These are phyloP conservation scores for Naumovozyma castellii DNA, from an alignment of 805 yeast species.

Conservation along the genomic window DNA sequence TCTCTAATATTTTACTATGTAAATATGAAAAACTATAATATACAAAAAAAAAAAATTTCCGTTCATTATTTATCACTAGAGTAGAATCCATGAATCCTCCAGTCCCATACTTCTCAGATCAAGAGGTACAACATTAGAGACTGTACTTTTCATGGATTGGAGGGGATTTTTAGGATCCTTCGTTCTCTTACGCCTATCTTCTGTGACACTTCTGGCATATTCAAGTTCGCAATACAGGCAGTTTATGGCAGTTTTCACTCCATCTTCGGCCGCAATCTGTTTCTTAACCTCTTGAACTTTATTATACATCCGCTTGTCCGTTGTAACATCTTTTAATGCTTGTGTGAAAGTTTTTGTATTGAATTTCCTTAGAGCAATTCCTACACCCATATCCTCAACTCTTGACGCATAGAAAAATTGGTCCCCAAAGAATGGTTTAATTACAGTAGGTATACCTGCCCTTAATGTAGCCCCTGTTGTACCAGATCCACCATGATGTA, in stretches of 20 bases:
- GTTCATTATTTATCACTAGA: too few relatives aligned
- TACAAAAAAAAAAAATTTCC: too few relatives aligned
- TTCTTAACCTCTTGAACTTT: slow-evolving; percentile 58
- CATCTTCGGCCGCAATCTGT: slow-evolving; percentile 62
- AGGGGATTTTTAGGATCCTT: slow-evolving; percentile 6
- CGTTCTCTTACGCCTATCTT: slow-evolving; percentile 33
- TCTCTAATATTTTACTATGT: too few relatives aligned
- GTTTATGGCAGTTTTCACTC: slow-evolving; percentile 68
- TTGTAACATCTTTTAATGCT: slow-evolving; percentile 62
- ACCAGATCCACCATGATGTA: slow-evolving; percentile 96
- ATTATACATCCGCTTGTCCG: slow-evolving; percentile 54
- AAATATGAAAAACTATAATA: too few relatives aligned
- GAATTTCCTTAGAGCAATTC: slow-evolving; percentile 59
- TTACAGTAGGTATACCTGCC: slow-evolving; percentile 79
- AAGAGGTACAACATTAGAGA: background rate
- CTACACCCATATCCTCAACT: slow-evolving; percentile 84
- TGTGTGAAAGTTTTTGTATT: slow-evolving; percentile 52
- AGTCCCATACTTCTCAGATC: background rate
- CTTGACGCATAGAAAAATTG: slow-evolving; percentile 86
- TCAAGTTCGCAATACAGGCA: slow-evolving; percentile 71
- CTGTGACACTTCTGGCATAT: slow-evolving; percentile 55
- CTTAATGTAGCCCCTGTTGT: slow-evolving; percentile 88
- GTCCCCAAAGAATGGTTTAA: slow-evolving; percentile 94
- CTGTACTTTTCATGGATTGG: slow-evolving; percentile 1
- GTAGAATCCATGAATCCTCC: slow-evolving; percentile 5